Evolutionary conservation across 805 yeast genomes (phyloP).

Genomic region (Dipodascus albidus): DNA sequence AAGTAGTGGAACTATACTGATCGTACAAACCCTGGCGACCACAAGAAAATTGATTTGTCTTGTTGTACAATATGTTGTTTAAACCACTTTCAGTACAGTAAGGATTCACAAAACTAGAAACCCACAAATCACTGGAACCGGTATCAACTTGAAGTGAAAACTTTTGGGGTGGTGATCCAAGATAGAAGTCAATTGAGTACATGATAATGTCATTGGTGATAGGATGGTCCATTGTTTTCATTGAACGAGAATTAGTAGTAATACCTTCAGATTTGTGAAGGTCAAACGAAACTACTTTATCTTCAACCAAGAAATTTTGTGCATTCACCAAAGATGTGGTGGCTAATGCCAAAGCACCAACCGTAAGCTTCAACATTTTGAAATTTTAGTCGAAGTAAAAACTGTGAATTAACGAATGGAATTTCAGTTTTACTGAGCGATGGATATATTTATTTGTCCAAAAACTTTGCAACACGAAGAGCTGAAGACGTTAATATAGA

Average conservation of each 20-base stretch:
- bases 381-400: neutral
- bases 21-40: neutral
- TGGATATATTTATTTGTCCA: neutral
- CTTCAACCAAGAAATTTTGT: neutral
- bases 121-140: constrained; percentile 2
- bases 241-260: neutral
- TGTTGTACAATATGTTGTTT: neutral
- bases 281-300: neutral
- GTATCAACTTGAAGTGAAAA: neutral
- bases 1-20: neutral
- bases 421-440: neutral
- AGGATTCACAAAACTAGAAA: constrained; percentile 1
- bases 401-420: neutral
- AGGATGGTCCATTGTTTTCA: neutral
- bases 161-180: constrained; percentile 2
- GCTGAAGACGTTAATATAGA: neutral
- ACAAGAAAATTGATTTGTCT: neutral
- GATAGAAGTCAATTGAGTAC: constrained; percentile 1
- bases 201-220: neutral
- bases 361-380: neutral
- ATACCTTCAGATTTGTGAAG: neutral
- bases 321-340: neutral
- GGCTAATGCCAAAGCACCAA: constrained; percentile 1
- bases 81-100: neutral
- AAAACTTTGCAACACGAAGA: neutral